Evolutionary conservation across 352 stramenopile species (phyloP), one percentile per base, ranked within the genome.

Genomic region (Globisporangium lucens): DNA sequence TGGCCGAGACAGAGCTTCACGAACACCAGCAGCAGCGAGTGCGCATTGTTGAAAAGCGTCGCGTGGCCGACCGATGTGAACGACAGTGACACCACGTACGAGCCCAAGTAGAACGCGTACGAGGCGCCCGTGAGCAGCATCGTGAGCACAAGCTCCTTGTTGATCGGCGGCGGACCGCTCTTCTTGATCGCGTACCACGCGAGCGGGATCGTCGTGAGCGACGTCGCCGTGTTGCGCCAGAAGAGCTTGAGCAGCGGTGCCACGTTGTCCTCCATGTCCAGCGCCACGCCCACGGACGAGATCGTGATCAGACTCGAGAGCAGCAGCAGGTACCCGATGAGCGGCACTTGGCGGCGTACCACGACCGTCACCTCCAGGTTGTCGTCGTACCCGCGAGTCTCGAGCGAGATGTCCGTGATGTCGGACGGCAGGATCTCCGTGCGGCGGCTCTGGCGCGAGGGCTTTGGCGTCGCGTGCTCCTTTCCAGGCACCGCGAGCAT

Each of bases 1-100:
- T 90, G 73, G 0, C 83, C 80, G 8, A 83, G 61, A 13, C 80
- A 61, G 9, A 93, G 71, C 67, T 93, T 93, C 47, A 84, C 82
- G 35, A 92, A 74, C 41, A 95, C 87, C 24, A 95, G 75, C 38
- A 95, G 65, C 41, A 90, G 75, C 57, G 87, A 95, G 74, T 95
- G 87, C 13, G 83, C 73, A 62, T 95, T 95, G 71, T 90, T 93
- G 64, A 95, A 93, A 8, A 95, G 75, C 24, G 86, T 93, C 13
- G 85, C 87, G 68, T 95, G 87, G 60, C 85, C 84, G 47, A 95
- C 83, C 8, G 87, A 95, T 20, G 87, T 95, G 41, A 82, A 70
- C 24, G 76, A 77, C 22, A 95, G 72, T 41, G 87, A 82, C 35
- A 82, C 78, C 2, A 89, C 78, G 65, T 85, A 95, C 5, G 87